Conservation (phyloP, 2,329 filamentous ascomycete genomes). For the Fusarium annulatum region DNA sequence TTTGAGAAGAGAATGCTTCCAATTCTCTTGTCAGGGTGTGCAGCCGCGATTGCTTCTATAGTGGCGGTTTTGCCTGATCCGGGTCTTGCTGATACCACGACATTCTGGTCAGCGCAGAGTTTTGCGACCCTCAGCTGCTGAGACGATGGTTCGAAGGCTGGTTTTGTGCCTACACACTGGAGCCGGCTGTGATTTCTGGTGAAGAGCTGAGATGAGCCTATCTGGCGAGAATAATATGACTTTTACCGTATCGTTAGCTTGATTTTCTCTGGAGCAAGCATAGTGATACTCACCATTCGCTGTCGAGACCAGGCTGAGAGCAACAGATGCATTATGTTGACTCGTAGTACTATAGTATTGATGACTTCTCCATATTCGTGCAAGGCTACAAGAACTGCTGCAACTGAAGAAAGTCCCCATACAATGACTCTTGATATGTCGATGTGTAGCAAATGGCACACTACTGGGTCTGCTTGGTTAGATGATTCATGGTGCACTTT, state of each 20-base stretch:
- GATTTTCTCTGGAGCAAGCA: not conserved
- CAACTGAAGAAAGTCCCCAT: too few species aligned
- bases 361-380: slow-evolving; percentile 5
- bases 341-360: not conserved
- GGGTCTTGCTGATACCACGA: slow-evolving; percentile 48
- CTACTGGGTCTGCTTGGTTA: not conserved
- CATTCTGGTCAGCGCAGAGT: slow-evolving; percentile 41
- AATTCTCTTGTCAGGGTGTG: slow-evolving; percentile 33
- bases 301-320: not conserved
- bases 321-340: not conserved
- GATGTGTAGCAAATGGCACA: not conserved
- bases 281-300: slow-evolving; percentile 6
- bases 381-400: not conserved
- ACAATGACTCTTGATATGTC: too few species aligned
- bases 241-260: not conserved
- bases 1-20: slow-evolving; percentile 46
- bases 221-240: not conserved
- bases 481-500: slow-evolving; percentile 4
- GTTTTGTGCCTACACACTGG: not conserved
- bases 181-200: not conserved
- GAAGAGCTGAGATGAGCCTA: not conserved
- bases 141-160: slow-evolving; percentile 33
- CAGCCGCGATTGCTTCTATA: slow-evolving; percentile 45
- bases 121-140: slow-evolving; percentile 43
- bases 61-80: slow-evolving; percentile 50